Evolutionary conservation across 2,329 filamentous ascomycete species (phyloP), one percentile per base, ranked within the genome.

Genomic region (Pyricularia grisea): DNA sequence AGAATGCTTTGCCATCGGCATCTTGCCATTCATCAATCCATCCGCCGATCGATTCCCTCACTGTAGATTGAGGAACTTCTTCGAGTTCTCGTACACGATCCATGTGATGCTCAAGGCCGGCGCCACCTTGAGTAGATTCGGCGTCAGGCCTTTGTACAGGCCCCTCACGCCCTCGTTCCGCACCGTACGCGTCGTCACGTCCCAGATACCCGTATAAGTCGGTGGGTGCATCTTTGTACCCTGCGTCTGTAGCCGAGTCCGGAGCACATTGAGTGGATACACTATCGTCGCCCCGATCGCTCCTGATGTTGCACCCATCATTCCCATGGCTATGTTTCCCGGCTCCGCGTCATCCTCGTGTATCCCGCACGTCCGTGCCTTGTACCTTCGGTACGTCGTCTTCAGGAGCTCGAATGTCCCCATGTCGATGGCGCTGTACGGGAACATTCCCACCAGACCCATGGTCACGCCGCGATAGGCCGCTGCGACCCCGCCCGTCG

Each of bases 341-440:
- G 92, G 91, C 50, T 87, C 84, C 60, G 92, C 89, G 73, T 97
- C 93, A 72, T 97, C 92, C 77, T 97, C 92, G 74, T 93, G 90
- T 72, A 92, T 89, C 63, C 89, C 88, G 11, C 87, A 80, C 42
- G 84, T 80, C 70, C 87, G 88, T 14, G 93, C 91, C 75, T 93
- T 91, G 72, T 90, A 89, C 4, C 81, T 81, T 42, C 90, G 86
- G 72, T 96, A 88, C 9, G 84, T 84, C 66, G 87, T 88, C 80
- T 99, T 99, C 71, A 97, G 85, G 70, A 95, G 88, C 80, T 99
- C 95, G 76, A 98, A 99, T 0, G 93, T 97, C 72, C 92, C 93
- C 75, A 99, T 90, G 77, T 99, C 95, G 76, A 99, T 96, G 67
- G 95, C 95, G 61, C 93, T 94, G 78, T 98, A 99, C 0, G 95